phyloP scores from a whole-genome alignment of 2,329 filamentous ascomycete species.

The Fulvia fulva region DNA sequence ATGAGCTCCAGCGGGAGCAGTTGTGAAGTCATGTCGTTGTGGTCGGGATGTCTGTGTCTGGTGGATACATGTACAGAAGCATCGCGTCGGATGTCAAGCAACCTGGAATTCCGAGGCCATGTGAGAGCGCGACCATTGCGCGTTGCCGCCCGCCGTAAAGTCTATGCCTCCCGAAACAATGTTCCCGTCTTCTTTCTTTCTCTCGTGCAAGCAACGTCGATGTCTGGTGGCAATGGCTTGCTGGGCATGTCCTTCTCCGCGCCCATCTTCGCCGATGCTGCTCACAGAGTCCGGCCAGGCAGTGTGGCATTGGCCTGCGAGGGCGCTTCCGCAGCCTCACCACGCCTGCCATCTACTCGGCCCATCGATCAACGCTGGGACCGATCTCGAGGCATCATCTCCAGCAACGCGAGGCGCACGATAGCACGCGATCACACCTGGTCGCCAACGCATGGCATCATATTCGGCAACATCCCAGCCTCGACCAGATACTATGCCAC shows the following conservation, averaged over 20 bases:
- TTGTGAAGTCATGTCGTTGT: conserved; percentile 27
- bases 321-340: background rate
- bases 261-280: conserved; percentile 17
- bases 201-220: background rate
- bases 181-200: background rate
- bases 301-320: conserved; percentile 10
- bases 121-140: background rate
- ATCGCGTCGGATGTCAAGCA: background rate
- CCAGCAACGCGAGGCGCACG: conserved; percentile 13
- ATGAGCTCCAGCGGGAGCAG: conserved; percentile 68
- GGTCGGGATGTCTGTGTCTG: background rate
- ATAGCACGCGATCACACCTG: conserved; percentile 1
- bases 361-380: conserved; percentile 29
- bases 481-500: background rate
- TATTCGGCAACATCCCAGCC: background rate
- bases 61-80: background rate
- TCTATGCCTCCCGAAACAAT: background rate
- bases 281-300: conserved; percentile 11
- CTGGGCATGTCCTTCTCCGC: conserved; percentile 11
- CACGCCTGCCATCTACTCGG: conserved; percentile 25
- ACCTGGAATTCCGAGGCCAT: background rate
- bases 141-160: conserved; percentile 3
- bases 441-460: conserved; percentile 1
- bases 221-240: conserved; percentile 10
- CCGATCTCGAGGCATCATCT: conserved; percentile 27